Evolutionary conservation across 1,284 basidiomycete genomes (phyloP).

Genomic region (Takashimella koratensis): DNA sequence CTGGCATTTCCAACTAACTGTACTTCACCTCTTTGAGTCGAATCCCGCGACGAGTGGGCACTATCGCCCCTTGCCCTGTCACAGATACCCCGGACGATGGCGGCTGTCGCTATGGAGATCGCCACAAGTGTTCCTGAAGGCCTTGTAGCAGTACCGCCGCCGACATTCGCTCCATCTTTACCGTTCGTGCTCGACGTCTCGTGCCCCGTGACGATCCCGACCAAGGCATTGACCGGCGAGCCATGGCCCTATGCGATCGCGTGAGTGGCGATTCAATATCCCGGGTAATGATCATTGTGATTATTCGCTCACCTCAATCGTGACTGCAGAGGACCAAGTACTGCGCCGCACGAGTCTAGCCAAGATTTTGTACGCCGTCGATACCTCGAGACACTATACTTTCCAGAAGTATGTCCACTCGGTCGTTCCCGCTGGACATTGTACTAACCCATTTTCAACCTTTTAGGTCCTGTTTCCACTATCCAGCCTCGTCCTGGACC

Average conservation of each 20-base stretch:
- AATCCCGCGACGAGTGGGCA: no score
- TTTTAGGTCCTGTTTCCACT: constrained; percentile 27
- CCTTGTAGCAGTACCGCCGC: no score
- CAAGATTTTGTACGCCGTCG: constrained; percentile 20
- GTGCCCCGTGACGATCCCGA: constrained; percentile 29
- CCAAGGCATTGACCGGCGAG: constrained; percentile 7
- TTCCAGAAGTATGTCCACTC: constrained; percentile 25
- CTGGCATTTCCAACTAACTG: no score
- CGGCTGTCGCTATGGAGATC: no score
- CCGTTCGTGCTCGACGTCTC: constrained; percentile 30
- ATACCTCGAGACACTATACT: constrained; percentile 38
- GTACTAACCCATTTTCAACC: background rate
- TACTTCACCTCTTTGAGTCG: no score
- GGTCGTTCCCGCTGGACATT: background rate
- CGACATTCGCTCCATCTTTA: no score
- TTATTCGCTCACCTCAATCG: background rate
- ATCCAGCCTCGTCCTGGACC: constrained; percentile 13
- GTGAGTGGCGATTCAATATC: constrained; percentile 22
- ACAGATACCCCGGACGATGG: no score
- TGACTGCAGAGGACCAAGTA: constrained; percentile 21
- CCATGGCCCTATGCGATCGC: constrained; percentile 29
- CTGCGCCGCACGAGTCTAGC: constrained; percentile 8
- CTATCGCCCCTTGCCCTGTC: no score
- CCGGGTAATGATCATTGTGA: background rate
- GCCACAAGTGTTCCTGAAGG: no score